A percentile compares a stretch with the other conserved stretches of the same genome.
Evolutionary conservation across 2,329 filamentous ascomycete genomes (phyloP).

Genomic region (Colletotrichum liriopes): DNA sequence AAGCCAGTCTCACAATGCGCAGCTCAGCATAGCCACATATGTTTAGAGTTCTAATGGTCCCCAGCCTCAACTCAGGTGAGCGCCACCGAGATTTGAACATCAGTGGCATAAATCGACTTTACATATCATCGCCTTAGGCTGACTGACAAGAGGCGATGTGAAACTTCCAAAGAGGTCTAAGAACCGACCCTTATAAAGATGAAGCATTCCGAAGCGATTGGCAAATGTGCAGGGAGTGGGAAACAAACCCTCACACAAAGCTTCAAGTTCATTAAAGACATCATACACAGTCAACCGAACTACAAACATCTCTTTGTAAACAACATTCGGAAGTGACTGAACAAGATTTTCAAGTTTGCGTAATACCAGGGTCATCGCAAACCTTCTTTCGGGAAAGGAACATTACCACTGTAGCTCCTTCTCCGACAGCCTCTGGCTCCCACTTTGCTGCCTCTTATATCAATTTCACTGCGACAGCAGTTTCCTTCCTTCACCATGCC

Average conservation of each 20-base stretch:
- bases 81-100: background rate
- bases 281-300: background rate
- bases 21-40: background rate
- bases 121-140: background rate
- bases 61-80: background rate
- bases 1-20: background rate
- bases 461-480: constrained; percentile 3
- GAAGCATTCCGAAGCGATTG: background rate
- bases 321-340: background rate
- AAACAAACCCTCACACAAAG: background rate
- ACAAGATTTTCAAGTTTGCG: background rate
- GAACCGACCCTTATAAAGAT: background rate
- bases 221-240: background rate
- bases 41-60: background rate
- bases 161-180: background rate
- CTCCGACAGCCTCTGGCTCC: background rate
- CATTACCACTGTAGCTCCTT: background rate
- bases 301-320: constrained; percentile 2
- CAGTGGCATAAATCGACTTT: background rate
- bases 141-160: background rate
- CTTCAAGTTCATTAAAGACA: background rate
- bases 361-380: background rate
- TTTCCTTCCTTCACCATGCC: constrained; percentile 24
- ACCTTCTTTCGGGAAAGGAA: constrained; percentile 16
- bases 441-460: constrained; percentile 20